A percentile compares a stretch with the other conserved stretches of the same genome.
These are phyloP conservation scores for Trichocomaceae sp. DNA, from an alignment of 2,329 filamentous ascomycete species.

Conservation along the genomic window DNA sequence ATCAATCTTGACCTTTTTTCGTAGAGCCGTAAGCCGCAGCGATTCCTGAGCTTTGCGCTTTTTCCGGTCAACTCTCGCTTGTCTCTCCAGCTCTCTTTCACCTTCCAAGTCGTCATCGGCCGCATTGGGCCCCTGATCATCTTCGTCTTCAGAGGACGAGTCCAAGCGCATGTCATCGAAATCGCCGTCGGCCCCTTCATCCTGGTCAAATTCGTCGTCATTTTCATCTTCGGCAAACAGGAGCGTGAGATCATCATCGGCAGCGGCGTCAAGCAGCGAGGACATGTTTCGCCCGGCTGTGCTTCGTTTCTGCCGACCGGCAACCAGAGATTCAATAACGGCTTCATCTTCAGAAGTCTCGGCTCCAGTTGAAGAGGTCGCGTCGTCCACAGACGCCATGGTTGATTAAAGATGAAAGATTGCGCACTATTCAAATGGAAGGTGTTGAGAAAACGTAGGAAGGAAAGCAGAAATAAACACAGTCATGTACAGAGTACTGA, in stretches of 20 bases:
- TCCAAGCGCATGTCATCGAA: constrained; percentile 78
- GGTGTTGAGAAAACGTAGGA: not conserved
- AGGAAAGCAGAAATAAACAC: too few relatives aligned
- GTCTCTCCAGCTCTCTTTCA: constrained; percentile 76
- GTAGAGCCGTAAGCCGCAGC: constrained; percentile 49
- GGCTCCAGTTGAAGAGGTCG: constrained; percentile 21
- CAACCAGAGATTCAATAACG: constrained; percentile 27
- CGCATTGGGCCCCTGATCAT: constrained; percentile 57
- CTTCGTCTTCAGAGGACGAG: constrained; percentile 76
- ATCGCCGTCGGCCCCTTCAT: constrained; percentile 44
- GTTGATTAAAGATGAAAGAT: not conserved
- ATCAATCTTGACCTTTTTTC: constrained; percentile 72
- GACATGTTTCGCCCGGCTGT: constrained; percentile 82
- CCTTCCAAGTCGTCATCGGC: constrained; percentile 68
- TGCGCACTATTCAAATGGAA: not conserved
- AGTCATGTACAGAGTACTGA: too few relatives aligned
- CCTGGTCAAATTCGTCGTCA: constrained; percentile 39
- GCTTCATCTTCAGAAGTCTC: constrained; percentile 20
- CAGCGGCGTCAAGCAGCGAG: constrained; percentile 67
- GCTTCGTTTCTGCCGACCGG: constrained; percentile 60
- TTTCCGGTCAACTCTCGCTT: constrained; percentile 65
- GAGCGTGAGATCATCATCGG: constrained; percentile 60
- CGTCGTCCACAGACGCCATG: constrained; percentile 21
- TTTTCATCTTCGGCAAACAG: constrained; percentile 59
- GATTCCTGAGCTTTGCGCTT: constrained; percentile 77